phyloP scores from a whole-genome alignment of 2,329 filamentous ascomycete species.

The Talaromyces albobiverticillius region DNA sequence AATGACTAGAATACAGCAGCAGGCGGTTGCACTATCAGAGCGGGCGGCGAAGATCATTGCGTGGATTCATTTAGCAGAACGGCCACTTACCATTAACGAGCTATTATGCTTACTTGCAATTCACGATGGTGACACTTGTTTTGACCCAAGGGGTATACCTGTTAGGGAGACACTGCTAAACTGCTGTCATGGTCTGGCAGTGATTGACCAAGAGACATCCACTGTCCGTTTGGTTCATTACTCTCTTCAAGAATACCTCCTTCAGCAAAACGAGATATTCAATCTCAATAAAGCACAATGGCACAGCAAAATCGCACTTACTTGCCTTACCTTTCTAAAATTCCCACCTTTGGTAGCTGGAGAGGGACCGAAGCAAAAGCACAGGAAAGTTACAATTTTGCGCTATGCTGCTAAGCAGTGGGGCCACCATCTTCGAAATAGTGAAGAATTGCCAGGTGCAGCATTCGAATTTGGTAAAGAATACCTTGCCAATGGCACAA shows the following conservation, averaged over 20 bases:
- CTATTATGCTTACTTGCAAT: constrained; percentile 4
- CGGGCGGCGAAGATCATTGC: constrained; percentile 1
- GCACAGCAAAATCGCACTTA: constrained; percentile 1
- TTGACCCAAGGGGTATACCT: constrained; percentile 3
- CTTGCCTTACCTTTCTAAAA: constrained; percentile 2
- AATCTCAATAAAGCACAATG: constrained; percentile 3
- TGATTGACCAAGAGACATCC: constrained; percentile 3
- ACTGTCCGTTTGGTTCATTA: constrained; percentile 6
- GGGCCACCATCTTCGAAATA: not conserved
- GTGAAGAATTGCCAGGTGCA: constrained; percentile 1
- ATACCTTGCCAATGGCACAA: not conserved
- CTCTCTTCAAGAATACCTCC: constrained; percentile 5
- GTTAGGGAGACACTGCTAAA: constrained; percentile 6
- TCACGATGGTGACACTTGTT: constrained; percentile 3
- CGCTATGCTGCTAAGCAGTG: not conserved
- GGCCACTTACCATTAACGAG: constrained; percentile 1
- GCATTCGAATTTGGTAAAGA: not conserved
- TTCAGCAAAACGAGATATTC: constrained; percentile 3
- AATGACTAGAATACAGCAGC: constrained; percentile 7
- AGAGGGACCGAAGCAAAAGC: not conserved
- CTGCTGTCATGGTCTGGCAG: constrained; percentile 3
- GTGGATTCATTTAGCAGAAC: constrained; percentile 9
- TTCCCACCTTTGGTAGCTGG: not conserved
- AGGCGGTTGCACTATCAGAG: not conserved
- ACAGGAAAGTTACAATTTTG: not conserved